A percentile compares a stretch with the other conserved stretches of the same genome.
Evolutionary conservation across 345 rosid genomes (phyloP).

Genomic region (Citrus trifoliata): DNA sequence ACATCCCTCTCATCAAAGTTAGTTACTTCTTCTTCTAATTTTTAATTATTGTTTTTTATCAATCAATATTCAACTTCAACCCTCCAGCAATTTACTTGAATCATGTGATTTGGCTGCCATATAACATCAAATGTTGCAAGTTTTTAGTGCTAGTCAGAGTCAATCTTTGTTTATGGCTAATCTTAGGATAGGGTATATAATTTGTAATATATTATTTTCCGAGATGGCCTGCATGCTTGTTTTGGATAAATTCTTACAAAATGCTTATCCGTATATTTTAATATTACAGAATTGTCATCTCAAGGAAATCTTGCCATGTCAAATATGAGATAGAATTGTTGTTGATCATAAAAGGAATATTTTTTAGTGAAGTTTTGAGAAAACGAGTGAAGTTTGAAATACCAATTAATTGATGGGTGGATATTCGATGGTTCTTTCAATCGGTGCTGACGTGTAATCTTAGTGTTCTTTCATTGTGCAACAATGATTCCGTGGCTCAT

Average conservation of each 20-base stretch:
- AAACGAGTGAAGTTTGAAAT: background rate
- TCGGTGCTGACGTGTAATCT: background rate
- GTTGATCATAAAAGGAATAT: background rate
- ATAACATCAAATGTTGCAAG: background rate
- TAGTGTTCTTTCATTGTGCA: background rate
- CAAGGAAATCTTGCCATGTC: background rate
- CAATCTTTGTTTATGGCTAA: background rate
- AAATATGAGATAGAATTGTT: background rate
- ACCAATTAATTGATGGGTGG: background rate
- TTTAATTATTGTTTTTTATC: no score
- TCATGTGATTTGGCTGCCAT: background rate
- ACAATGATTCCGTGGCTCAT: background rate
- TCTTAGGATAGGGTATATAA: background rate
- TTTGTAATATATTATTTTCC: background rate
- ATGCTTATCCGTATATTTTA: background rate
- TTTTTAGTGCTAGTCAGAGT: background rate
- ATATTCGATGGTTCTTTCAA: background rate
- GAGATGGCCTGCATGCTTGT: background rate
- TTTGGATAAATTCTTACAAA: background rate
- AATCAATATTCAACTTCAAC: background rate
- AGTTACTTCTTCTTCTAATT: constrained; percentile 14
- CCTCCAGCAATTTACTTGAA: background rate
- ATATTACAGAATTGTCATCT: background rate
- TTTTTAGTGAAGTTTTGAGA: no score
- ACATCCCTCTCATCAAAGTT: constrained; percentile 95